Percentiles rank a stretch among this genome's conserved stretches.
Conservation (phyloP, 805 yeast genomes). For the Saccharomycopsis selenospora region DNA sequence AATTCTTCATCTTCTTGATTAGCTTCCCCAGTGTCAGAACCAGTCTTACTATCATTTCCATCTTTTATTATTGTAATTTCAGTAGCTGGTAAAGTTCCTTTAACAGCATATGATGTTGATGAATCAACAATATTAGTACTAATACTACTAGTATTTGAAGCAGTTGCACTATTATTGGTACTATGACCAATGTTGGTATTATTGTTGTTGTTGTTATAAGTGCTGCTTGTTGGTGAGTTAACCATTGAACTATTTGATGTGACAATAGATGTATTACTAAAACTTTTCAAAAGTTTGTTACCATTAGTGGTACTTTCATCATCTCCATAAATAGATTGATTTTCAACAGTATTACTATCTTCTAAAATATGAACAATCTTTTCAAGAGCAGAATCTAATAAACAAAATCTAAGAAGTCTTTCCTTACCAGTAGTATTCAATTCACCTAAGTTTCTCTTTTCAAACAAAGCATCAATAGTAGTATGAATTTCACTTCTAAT, state of each 20-base stretch:
- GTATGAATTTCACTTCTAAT: constrained; percentile 37
- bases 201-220: no score
- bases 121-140: background rate
- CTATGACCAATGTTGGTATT: constrained; percentile 3
- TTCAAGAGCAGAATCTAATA: constrained; percentile 61
- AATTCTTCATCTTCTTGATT: constrained; percentile 13
- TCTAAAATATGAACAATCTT: constrained; percentile 39
- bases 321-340: background rate
- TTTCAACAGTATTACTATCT: constrained; percentile 19
- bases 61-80: background rate
- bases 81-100: background rate
- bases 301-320: background rate
- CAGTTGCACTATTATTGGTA: background rate
- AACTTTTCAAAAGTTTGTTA: background rate
- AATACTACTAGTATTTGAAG: constrained; percentile 1
- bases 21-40: no score
- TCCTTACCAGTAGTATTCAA: constrained; percentile 68
- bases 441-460: constrained; percentile 46
- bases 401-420: constrained; percentile 56
- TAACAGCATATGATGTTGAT: background rate
- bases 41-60: background rate
- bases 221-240: no score
- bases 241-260: no score
- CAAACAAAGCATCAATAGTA: constrained; percentile 50
- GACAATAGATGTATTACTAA: background rate